Evolutionary conservation across 352 stramenopile species (phyloP), one percentile per base, ranked within the genome.

Genomic region (Peronosclerospora sorghi): DNA sequence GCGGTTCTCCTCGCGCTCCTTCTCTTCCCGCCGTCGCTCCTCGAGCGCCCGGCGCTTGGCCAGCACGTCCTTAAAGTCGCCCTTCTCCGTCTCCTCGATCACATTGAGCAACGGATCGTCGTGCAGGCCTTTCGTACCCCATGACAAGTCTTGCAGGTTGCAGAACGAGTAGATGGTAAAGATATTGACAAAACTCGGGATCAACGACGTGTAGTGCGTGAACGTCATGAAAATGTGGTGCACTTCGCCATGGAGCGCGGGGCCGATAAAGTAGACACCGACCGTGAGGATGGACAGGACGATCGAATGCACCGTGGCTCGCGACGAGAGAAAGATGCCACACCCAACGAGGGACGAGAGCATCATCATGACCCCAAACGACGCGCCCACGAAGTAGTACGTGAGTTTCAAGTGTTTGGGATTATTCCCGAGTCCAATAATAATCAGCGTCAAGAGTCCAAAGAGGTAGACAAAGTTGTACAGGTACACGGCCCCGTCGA

Each of bases 121-220:
- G 20, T 61, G 49, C 18, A 90, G 47, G 0, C 81, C 81, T 37
- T 87, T 88, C 1, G 78, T 94, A 6, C 82, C 82, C 82, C 82
- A 94, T 10, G 74, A 90, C 40, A 94, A 59, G 44, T 94, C 74
- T 23, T 94, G 79, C 20, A 94, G 59, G 62, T 92, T 91, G 46
- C 75, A 93, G 56, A 90, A 92, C 40, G 77, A 89, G 72, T 92
- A 94, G 44, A 94, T 86, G 17, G 74, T 86, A 40, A 92, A 86
- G 38, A 92, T 92, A 56, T 90, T 93, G 24, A 95, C 76, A 36
- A 93, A 93, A 35, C 71, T 89, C 21, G 83, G 83, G 41, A 90
- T 83, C 34, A 95, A 51, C 13, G 78, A 68, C 35, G 74, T 87
- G 64, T 91, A 95, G 58, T 93, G 83, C 47, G 75, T 81, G 60